Conservation (phyloP, 164 flowering plant genomes). For the Sedum album region DNA sequence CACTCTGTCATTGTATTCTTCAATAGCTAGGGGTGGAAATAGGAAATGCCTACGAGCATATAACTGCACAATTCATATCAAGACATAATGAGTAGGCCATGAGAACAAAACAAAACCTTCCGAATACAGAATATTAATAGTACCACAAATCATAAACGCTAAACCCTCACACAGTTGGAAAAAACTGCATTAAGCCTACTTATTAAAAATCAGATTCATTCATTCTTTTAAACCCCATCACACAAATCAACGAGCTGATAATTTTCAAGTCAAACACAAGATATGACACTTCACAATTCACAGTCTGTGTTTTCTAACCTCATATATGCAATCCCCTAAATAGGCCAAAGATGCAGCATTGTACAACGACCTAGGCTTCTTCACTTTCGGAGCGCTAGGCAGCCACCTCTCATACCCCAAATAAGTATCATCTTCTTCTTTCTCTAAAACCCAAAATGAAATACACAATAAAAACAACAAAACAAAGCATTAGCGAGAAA, state of each 20-base stretch:
- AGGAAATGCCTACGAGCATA: constrained; percentile 91
- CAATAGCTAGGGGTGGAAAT: constrained; percentile 72
- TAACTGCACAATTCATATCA: constrained; percentile 43
- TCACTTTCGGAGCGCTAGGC: constrained; percentile 67
- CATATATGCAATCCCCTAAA: constrained; percentile 78
- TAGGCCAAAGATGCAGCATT: constrained; percentile 85
- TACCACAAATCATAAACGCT: neutral
- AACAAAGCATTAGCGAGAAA: neutral
- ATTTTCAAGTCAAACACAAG: too few relatives aligned
- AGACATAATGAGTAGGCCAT: neutral
- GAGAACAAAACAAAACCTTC: neutral
- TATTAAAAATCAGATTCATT: neutral
- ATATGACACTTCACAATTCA: neutral
- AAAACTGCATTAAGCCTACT: neutral
- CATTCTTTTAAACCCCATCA: neutral
- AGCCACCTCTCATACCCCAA: constrained; percentile 77
- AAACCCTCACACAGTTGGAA: neutral
- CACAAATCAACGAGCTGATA: too few relatives aligned
- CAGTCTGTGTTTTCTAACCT: constrained; percentile 29
- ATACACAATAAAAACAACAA: neutral
- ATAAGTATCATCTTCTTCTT: constrained; percentile 27
- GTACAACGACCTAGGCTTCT: constrained; percentile 61
- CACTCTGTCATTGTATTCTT: constrained; percentile 79
- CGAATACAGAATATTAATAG: neutral
- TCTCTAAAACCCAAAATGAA: constrained; percentile 2